Conservation (phyloP, 176 grass and related monocot species). For the Lolium perenne region DNA sequence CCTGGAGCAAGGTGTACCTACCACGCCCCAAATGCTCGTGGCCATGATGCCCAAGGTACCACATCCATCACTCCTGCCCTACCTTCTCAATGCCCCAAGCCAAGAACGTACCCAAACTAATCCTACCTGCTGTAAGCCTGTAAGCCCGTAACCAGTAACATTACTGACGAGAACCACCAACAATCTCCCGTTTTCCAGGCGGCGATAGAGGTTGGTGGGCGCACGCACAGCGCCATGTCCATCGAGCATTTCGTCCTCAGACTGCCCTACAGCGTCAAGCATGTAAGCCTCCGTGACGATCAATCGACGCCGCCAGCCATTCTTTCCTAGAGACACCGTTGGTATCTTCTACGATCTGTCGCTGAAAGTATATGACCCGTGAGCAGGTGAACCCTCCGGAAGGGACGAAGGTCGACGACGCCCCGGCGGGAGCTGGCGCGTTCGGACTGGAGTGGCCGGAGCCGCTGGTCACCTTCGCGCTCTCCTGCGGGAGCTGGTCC, state of each 20-base stretch:
- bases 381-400: constrained; percentile 55
- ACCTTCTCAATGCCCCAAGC: neutral
- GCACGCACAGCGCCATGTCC: constrained; percentile 88
- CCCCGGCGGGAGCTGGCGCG: constrained; percentile 36
- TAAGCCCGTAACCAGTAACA: neutral
- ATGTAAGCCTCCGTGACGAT: constrained; percentile 42
- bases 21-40: constrained; percentile 76
- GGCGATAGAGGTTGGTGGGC: constrained; percentile 74
- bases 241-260: constrained; percentile 96
- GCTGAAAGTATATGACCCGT: constrained; percentile 21
- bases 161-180: neutral
- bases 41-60: constrained; percentile 90
- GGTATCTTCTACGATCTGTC: neutral
- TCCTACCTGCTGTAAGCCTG: neutral
- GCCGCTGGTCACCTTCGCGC: constrained; percentile 88
- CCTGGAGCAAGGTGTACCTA: constrained; percentile 92
- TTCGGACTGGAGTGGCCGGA: constrained; percentile 95
- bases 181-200: constrained; percentile 49
- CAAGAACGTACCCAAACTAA: neutral
- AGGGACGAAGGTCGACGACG: constrained; percentile 44
- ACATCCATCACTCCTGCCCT: neutral
- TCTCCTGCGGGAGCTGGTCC: constrained; percentile 95
- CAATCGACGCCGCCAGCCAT: constrained; percentile 1
- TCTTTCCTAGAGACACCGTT: neutral
- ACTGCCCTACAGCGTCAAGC: constrained; percentile 78